Evolutionary conservation across 2,329 filamentous ascomycete species (phyloP).

Genomic region (Sphaceloma murrayae): DNA sequence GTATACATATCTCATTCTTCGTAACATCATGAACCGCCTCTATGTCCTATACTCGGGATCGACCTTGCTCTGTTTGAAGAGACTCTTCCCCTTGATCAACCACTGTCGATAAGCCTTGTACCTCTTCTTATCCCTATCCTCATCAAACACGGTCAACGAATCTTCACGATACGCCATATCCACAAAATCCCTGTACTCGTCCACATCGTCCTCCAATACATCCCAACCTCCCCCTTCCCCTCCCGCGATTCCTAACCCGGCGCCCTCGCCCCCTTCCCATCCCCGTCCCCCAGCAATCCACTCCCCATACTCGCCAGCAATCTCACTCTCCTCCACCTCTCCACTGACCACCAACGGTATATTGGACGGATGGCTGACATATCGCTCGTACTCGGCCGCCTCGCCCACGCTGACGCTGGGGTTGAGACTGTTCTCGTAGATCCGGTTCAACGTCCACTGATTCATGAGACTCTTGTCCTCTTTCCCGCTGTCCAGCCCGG

Average conservation of each 20-base stretch:
- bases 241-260: slow-evolving; percentile 8
- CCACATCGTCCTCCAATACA: slow-evolving; percentile 51
- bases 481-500: slow-evolving; percentile 8
- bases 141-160: slow-evolving; percentile 75
- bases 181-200: slow-evolving; percentile 68
- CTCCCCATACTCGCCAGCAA: slow-evolving; percentile 14
- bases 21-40: not conserved
- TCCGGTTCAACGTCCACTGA: slow-evolving; percentile 80
- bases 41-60: slow-evolving; percentile 37
- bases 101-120: slow-evolving; percentile 96
- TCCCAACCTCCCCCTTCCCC: slow-evolving; percentile 40
- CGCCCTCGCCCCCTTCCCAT: slow-evolving; percentile 47
- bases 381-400: slow-evolving; percentile 76
- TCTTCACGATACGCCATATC: slow-evolving; percentile 59
- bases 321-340: slow-evolving; percentile 51
- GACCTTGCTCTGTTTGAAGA: slow-evolving; percentile 74
- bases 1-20: not conserved
- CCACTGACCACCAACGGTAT: slow-evolving; percentile 72
- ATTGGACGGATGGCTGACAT: slow-evolving; percentile 80
- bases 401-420: slow-evolving; percentile 70
- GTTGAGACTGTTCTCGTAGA: slow-evolving; percentile 76
- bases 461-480: slow-evolving; percentile 68
- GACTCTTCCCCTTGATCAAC: slow-evolving; percentile 74
- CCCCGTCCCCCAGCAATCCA: slow-evolving; percentile 1
- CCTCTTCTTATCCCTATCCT: slow-evolving; percentile 81